These are phyloP conservation scores for Tetraselmis striata DNA, from an alignment of 139 green algal genomes.

Conservation along the genomic window DNA sequence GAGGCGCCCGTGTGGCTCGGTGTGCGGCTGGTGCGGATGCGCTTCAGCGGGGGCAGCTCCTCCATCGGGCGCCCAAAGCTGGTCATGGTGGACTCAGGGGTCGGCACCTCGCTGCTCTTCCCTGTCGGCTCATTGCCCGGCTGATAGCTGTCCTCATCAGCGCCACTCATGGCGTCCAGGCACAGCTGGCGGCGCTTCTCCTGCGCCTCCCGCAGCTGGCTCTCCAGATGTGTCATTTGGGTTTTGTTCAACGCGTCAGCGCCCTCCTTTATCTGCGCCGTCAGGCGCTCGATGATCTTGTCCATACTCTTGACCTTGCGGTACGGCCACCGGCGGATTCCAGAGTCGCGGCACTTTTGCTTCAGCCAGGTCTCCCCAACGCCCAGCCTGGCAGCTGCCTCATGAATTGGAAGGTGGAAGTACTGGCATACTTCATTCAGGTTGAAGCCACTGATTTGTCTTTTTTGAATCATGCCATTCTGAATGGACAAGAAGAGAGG, in stretches of 20 bases:
- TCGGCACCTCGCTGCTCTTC: too few relatives aligned
- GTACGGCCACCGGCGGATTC: conserved; percentile 55
- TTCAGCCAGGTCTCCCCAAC: conserved; percentile 61
- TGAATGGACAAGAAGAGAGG: too few relatives aligned
- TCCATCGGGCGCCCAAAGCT: too few relatives aligned
- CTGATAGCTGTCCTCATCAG: not conserved
- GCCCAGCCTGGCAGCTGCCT: conserved; percentile 39
- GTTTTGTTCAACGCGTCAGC: not conserved
- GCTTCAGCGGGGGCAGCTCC: not conserved
- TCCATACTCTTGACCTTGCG: conserved; percentile 50
- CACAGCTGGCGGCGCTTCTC: not conserved
- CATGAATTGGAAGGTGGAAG: conserved; percentile 57
- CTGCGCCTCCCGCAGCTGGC: not conserved
- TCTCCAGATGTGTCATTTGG: not conserved
- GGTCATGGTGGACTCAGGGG: too few relatives aligned
- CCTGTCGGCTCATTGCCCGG: too few relatives aligned
- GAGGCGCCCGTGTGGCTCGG: not conserved
- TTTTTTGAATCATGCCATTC: not conserved
- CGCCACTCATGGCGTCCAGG: not conserved
- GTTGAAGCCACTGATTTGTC: not conserved
- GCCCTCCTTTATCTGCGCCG: not conserved
- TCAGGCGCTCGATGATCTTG: conserved; percentile 48
- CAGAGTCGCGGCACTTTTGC: conserved; percentile 55
- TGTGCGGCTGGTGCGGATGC: not conserved
- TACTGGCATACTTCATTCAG: not conserved